Evolutionary conservation across 2,329 filamentous ascomycete genomes (phyloP).

Genomic region (Xylaria digitata): DNA sequence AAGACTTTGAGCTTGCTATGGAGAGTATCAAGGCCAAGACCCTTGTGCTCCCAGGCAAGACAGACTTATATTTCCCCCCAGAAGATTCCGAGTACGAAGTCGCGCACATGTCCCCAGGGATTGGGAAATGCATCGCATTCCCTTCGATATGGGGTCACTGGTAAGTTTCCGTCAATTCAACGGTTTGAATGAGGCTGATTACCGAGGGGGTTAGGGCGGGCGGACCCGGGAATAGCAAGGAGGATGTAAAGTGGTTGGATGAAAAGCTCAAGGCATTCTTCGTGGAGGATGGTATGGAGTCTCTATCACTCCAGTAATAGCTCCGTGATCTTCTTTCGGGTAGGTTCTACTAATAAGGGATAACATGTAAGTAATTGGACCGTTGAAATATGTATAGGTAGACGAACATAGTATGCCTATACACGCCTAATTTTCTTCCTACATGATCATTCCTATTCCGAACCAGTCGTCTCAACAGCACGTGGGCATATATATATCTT

Average conservation of each 20-base stretch:
- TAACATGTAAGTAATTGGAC: too few species aligned
- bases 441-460: too few species aligned
- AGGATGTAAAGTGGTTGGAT: conserved; percentile 79
- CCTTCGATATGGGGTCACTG: conserved; percentile 59
- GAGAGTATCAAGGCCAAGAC: conserved; percentile 76
- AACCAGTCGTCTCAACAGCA: too few species aligned
- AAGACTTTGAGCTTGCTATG: conserved; percentile 72
- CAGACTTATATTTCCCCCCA: conserved; percentile 84
- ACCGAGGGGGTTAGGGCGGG: conserved; percentile 60
- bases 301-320: conserved; percentile 13
- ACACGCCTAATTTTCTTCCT: too few species aligned
- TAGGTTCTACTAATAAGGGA: not conserved
- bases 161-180: conserved; percentile 34
- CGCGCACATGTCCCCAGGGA: conserved; percentile 53
- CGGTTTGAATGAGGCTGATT: not conserved
- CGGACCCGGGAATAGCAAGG: conserved; percentile 76
- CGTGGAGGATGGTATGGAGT: conserved; percentile 35
- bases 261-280: conserved; percentile 65
- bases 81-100: conserved; percentile 84
- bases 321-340: not conserved
- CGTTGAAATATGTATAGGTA: too few species aligned
- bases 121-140: conserved; percentile 53
- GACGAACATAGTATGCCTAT: too few species aligned
- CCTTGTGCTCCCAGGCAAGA: conserved; percentile 76
- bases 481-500: too few species aligned